These are phyloP conservation scores for Apiotrichum sp. DNA, from an alignment of 1,284 basidiomycete species.

Conservation along the genomic window DNA sequence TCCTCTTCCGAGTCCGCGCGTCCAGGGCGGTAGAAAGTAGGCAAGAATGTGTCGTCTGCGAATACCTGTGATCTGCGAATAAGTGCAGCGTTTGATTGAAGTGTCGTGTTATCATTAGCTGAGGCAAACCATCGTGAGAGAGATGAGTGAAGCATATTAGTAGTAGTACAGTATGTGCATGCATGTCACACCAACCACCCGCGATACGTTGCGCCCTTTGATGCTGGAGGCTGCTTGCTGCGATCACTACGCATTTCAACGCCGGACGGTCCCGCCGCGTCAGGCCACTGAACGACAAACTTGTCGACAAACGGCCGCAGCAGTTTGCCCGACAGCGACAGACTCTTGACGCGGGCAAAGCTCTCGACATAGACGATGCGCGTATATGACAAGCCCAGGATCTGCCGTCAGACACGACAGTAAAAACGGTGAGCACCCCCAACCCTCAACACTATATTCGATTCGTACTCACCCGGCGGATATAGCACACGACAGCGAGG, in stretches of 20 bases:
- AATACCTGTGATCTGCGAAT: too few relatives aligned
- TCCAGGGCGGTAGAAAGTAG: not conserved
- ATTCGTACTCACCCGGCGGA: slow-evolving; percentile 63
- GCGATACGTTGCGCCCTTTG: slow-evolving; percentile 6
- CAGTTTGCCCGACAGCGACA: slow-evolving; percentile 81
- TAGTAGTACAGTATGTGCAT: not conserved
- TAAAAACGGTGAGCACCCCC: slow-evolving; percentile 53
- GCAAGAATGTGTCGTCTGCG: too few relatives aligned
- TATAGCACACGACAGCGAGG: slow-evolving; percentile 64
- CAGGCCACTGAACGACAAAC: slow-evolving; percentile 82
- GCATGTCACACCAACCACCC: slow-evolving; percentile 14
- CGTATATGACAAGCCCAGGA: slow-evolving; percentile 68
- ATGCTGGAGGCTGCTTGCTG: not conserved
- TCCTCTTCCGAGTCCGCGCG: too few relatives aligned
- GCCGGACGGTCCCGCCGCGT: slow-evolving; percentile 46
- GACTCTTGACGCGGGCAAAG: slow-evolving; percentile 75
- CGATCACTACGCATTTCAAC: not conserved
- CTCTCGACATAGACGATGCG: slow-evolving; percentile 86
- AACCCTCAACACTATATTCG: slow-evolving; percentile 56
- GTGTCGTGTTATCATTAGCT: too few relatives aligned
- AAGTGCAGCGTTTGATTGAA: too few relatives aligned
- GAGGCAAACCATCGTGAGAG: too few relatives aligned
- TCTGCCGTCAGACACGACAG: slow-evolving; percentile 49
- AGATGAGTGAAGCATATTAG: not conserved
- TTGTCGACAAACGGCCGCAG: slow-evolving; percentile 75